Base-by-base conservation (phyloP, 495 filamentous ascomycete species). In the Penicillium nucicola region DNA sequence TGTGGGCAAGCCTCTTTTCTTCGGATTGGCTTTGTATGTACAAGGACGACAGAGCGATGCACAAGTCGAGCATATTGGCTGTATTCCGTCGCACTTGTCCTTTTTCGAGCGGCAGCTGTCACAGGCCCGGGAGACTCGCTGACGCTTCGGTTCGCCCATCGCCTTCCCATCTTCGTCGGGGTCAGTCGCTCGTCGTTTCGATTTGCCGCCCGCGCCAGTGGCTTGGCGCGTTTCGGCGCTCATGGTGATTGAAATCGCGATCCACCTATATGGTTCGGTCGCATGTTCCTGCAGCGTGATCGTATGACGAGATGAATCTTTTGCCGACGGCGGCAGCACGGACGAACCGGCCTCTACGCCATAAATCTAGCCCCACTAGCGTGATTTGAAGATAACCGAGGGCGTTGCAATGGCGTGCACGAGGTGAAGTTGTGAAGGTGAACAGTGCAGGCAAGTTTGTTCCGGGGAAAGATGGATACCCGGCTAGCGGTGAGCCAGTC, bases 21-120 rank as follows among this genome's bases (percentile, higher is more conserved):
- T 88, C 3, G 85, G 80, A 43, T 78, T 83, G 39, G 79, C 73
- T 34, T 83, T 77, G 66, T 88, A 90, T 15, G 85, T 81, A 59
- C 86, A 90, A 4, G 72, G 64, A 11, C 84, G 71, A 13, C 70
- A 77, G 39, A 84, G 76, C 5, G 79, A 75, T 17, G 74, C 71
- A 66, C 85, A 90, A 3, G 83, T 84, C 20, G 75, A 79, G 56
- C 85, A 88, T 7, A 74, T 60, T 8, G 85, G 84, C 44, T 81
- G 81, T 11, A 67, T 66, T 0, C 84, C 84, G 50, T 88, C 84
- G 56, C 84, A 88, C 54, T 83, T 85, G 62, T 85, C 83, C 37
- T 84, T 79, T 39, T 78, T 79, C 8, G 77, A 76, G 20, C 84
- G 78, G 55, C 84, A 87, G 46, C 83, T 84, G 50, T 86, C 83